Evolutionary conservation across 371 early-diverging fungal species (phyloP), one percentile per base, ranked within the genome.

Genomic region (Saksenaea vasiformis): DNA sequence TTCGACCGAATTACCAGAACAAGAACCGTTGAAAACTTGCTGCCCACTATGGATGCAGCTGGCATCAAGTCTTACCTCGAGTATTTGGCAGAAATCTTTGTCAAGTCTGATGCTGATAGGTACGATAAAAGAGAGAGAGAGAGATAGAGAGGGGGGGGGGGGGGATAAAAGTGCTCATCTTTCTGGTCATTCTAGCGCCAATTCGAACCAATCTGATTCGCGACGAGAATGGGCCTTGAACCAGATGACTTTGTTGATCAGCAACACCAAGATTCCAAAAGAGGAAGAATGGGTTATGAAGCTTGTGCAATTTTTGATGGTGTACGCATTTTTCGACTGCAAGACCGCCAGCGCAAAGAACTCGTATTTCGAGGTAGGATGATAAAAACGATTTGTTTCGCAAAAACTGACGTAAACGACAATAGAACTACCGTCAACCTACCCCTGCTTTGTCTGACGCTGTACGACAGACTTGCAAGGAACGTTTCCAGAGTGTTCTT

Each of bases 181-280:
- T 5, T 39, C 14, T 3, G 14, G n/a, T 58, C 15, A 11, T 15
- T 58, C 47, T 54, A 58, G 34, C 27, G 68, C 73, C 34, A 69
- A 72, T 13, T 61, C 57, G 44, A 77, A 74, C 55, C 71, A 68
- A 27, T 67, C 82, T 24, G 86, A 87, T 35, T 64, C 78, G 22
- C 83, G 80, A 67, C 89, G 95, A 37, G 77, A 78, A 51, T 95
- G 96, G 95, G 88, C 83, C 2, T 56, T 94, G 5, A 89, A 92
- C 56, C 94, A 94, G 72, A 85, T 97, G 87, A 76, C 87, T 37
- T 74, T 84, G 22, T 74, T 97, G 44, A 77, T 93, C 61, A 84
- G 86, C 34, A 90, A 89, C 61, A 73, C 80, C 36, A 85, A 87
- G 66, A 76, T 94, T 51, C 89, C 93, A 36, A 91, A 90, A 43